Conservation (phyloP, 164 flowering plant species). For the Berberis vulgaris region DNA sequence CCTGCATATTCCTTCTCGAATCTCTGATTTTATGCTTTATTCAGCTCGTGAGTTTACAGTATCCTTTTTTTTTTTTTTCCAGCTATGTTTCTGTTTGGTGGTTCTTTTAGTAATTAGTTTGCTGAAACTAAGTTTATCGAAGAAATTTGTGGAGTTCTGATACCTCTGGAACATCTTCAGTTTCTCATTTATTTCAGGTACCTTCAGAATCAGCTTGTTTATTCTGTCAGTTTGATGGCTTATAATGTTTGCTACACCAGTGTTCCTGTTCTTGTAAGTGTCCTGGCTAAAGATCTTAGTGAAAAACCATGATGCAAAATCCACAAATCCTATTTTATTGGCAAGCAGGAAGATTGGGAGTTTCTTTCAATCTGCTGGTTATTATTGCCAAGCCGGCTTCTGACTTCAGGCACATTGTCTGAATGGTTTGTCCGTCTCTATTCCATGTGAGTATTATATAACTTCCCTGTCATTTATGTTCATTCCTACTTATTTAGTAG, state of each 20-base stretch:
- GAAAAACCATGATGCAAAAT: conserved; percentile 96
- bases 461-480: background rate
- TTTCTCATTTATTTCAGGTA: conserved; percentile 96
- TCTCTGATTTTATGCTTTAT: conserved; percentile 91
- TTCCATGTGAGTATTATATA: conserved; percentile 65
- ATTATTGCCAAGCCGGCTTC: conserved; percentile 49
- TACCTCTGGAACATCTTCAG: conserved; percentile 31
- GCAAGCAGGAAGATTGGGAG: conserved; percentile 87
- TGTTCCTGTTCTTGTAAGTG: conserved; percentile 81
- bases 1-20: conserved; percentile 67
- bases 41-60: conserved; percentile 72
- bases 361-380: background rate
- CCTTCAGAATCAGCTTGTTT: conserved; percentile 93
- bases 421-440: conserved; percentile 99
- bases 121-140: no score
- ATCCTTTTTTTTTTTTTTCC: no score
- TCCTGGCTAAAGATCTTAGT: conserved; percentile 93
- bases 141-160: background rate
- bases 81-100: no score
- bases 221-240: conserved; percentile 97
- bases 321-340: conserved; percentile 95
- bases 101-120: no score
- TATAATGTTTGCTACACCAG: conserved; percentile 98
- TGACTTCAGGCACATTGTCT: conserved; percentile 96
- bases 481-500: no score